Evolutionary conservation across 1,284 basidiomycete species (phyloP).

Genomic region (Leccinum fallax): DNA sequence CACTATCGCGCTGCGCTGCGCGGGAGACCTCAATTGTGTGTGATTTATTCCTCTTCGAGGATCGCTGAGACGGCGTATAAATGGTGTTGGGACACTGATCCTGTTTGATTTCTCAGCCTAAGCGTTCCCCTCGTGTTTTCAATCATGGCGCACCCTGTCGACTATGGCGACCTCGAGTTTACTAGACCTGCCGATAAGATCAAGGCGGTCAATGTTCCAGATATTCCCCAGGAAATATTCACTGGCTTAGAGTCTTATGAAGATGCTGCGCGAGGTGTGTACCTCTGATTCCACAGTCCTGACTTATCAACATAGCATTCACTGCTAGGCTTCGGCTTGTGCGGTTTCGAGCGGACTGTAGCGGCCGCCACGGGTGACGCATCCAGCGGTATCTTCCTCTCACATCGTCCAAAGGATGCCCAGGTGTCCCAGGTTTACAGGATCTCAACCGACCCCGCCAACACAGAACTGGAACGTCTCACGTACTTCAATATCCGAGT

Average conservation of each 20-base stretch:
- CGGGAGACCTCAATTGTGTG: background rate
- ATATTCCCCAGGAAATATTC: slow-evolving; percentile 33
- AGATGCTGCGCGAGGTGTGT: slow-evolving; percentile 37
- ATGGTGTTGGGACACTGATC: background rate
- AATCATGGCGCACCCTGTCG: slow-evolving; percentile 23
- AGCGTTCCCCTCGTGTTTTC: background rate
- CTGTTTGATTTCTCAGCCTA: background rate
- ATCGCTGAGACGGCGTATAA: slow-evolving; percentile 11
- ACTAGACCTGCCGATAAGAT: slow-evolving; percentile 38
- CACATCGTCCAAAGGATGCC: slow-evolving; percentile 38
- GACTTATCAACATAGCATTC: background rate
- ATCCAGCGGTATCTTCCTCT: slow-evolving; percentile 32
- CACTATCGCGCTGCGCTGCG: background rate
- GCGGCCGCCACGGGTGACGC: slow-evolving; percentile 13
- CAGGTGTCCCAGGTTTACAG: slow-evolving; percentile 40
- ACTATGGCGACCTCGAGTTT: slow-evolving; percentile 35
- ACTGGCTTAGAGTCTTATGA: slow-evolving; percentile 39
- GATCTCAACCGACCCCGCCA: slow-evolving; percentile 28
- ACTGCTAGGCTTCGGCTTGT: slow-evolving; percentile 24
- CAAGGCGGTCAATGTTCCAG: slow-evolving; percentile 37
- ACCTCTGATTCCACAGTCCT: background rate
- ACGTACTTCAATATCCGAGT: slow-evolving; percentile 37
- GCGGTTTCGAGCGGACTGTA: slow-evolving; percentile 26
- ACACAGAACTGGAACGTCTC: slow-evolving; percentile 34
- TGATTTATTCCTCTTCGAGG: slow-evolving; percentile 5